phyloP scores from a whole-genome alignment of 1,284 basidiomycete genomes.

The Leccinum fuscescens region DNA sequence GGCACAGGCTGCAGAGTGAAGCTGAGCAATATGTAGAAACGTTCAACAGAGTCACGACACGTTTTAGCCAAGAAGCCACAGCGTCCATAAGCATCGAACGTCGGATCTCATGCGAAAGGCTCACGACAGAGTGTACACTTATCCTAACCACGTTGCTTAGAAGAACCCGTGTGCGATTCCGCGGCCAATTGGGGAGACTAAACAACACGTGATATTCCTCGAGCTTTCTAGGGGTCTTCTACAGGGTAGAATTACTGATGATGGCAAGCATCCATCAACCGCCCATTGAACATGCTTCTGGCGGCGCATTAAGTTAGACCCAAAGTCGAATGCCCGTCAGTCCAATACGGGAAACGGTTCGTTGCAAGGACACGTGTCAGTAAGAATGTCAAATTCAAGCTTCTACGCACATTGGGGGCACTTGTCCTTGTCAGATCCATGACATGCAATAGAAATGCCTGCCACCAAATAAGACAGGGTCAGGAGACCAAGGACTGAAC shows the following conservation, averaged over 20 bases:
- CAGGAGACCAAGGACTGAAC: slow-evolving; percentile 4
- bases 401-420: not conserved
- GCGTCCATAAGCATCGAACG: slow-evolving; percentile 3
- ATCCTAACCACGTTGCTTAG: not conserved
- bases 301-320: not conserved
- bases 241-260: slow-evolving; percentile 10
- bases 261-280: not conserved
- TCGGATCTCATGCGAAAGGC: slow-evolving; percentile 15
- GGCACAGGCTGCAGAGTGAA: not conserved
- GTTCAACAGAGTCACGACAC: not conserved
- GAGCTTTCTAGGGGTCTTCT: slow-evolving; percentile 14
- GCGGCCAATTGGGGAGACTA: slow-evolving; percentile 16
- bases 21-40: not conserved
- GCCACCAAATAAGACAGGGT: not conserved
- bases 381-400: slow-evolving; percentile 1
- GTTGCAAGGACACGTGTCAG: slow-evolving; percentile 10
- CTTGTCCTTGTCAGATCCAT: not conserved
- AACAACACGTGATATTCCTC: slow-evolving; percentile 18
- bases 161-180: slow-evolving; percentile 23
- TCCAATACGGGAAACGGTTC: slow-evolving; percentile 1
- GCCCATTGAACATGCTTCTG: slow-evolving; percentile 8
- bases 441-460: not conserved
- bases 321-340: slow-evolving; percentile 2
- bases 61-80: slow-evolving; percentile 1
- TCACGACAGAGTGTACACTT: not conserved